phyloP scores from a whole-genome alignment of 176 grass and related monocot genomes.

The Oryza glumipatula region DNA sequence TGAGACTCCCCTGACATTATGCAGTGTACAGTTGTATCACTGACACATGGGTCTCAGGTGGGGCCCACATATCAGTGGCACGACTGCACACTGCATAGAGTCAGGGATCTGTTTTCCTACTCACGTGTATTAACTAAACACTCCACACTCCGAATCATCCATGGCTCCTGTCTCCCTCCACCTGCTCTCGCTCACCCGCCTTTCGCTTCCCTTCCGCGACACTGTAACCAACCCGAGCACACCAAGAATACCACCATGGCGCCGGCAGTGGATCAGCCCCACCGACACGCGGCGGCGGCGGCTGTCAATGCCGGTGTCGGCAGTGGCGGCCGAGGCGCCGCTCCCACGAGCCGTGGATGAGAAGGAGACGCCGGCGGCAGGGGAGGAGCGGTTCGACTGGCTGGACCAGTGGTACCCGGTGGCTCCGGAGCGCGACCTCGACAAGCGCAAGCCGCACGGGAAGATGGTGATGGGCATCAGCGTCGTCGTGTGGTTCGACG shows the following conservation, averaged over 20 bases:
- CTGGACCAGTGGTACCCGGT: conserved; percentile 89
- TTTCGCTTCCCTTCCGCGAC: too few species aligned
- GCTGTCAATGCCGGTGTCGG: background rate
- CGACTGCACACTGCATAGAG: too few species aligned
- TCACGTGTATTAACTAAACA: too few species aligned
- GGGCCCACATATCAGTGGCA: too few species aligned
- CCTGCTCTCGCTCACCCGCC: too few species aligned
- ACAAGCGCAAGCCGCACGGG: conserved; percentile 70
- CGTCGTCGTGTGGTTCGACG: conserved; percentile 86
- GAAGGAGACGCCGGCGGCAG: background rate
- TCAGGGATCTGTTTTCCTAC: too few species aligned
- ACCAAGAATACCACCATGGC: background rate
- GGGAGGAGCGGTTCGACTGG: conserved; percentile 65
- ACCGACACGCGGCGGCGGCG: background rate
- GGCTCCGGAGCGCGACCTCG: conserved; percentile 74
- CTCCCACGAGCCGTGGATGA: background rate
- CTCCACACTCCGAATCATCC: too few species aligned
- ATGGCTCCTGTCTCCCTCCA: too few species aligned
- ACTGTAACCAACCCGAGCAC: too few species aligned
- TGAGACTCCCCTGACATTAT: too few species aligned
- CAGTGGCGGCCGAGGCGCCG: conserved; percentile 13
- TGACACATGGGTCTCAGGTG: too few species aligned
- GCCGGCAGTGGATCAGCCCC: background rate
- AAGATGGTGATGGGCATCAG: conserved; percentile 81
- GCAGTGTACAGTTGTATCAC: too few species aligned